Evolutionary conservation across 2,329 filamentous ascomycete species (phyloP).

Genomic region (Diaporthe amygdali): DNA sequence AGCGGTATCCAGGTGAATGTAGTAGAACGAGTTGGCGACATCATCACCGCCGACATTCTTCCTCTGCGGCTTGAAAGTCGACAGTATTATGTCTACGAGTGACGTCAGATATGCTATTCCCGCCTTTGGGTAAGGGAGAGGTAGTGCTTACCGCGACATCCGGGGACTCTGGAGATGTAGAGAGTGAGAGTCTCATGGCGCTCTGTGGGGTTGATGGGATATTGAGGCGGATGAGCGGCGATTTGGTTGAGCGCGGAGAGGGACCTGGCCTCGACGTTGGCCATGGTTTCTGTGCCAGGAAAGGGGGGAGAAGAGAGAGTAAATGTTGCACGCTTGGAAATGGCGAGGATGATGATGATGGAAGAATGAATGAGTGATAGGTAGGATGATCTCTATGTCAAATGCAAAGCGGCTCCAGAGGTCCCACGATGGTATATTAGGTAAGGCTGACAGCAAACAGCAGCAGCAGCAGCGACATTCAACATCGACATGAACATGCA

Average conservation of each 20-base stretch:
- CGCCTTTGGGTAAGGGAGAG: slow-evolving; percentile 20
- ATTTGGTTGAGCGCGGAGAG: slow-evolving; percentile 79
- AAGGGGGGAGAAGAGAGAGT: not conserved
- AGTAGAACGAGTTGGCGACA: slow-evolving; percentile 87
- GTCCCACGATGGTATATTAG: not conserved
- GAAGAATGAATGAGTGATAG: not conserved
- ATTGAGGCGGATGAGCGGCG: slow-evolving; percentile 85
- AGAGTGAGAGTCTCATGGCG: slow-evolving; percentile 76
- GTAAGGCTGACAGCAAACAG: not conserved
- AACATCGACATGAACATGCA: not conserved
- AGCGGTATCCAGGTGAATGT: slow-evolving; percentile 77
- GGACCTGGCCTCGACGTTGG: slow-evolving; percentile 78
- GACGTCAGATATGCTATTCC: slow-evolving; percentile 23
- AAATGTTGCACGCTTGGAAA: not conserved
- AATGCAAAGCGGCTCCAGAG: too few relatives aligned
- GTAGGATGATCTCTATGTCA: too few relatives aligned
- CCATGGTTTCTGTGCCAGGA: not conserved
- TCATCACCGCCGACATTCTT: slow-evolving; percentile 91
- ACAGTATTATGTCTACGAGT: slow-evolving; percentile 82
- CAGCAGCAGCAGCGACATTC: not conserved
- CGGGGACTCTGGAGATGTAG: slow-evolving; percentile 93
- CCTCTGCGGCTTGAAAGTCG: slow-evolving; percentile 84
- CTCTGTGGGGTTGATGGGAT: slow-evolving; percentile 76
- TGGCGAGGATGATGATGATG: not conserved
- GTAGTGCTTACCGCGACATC: slow-evolving; percentile 73